A percentile compares a stretch with the other conserved stretches of the same genome.
Conservation (phyloP, 306 rosid species). For the Sindora glabra region DNA sequence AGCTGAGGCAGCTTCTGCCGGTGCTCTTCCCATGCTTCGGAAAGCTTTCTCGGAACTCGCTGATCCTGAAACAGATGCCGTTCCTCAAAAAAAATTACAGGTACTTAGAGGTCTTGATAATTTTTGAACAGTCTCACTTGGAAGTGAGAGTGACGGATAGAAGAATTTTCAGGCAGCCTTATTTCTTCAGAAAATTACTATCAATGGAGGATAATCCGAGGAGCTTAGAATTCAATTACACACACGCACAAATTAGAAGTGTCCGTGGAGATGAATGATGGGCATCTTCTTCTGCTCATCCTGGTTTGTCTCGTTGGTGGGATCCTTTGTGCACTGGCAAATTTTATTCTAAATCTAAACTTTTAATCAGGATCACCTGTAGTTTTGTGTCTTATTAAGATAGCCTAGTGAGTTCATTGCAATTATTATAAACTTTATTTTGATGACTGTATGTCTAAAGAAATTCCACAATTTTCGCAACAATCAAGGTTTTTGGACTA, state of each 20-base stretch:
- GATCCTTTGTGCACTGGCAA: not conserved
- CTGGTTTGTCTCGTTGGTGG: not conserved
- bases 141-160: not conserved
- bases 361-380: not conserved
- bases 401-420: not conserved
- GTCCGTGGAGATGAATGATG: too few species aligned
- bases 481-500: not conserved
- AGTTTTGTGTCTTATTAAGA: not conserved
- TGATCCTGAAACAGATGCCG: slow-evolving; percentile 39
- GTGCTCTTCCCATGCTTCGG: slow-evolving; percentile 74
- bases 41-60: slow-evolving; percentile 58
- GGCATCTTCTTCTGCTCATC: not conserved
- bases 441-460: too few species aligned
- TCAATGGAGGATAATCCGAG: not conserved
- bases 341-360: not conserved
- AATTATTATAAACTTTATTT: not conserved
- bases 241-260: too few species aligned
- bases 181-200: not conserved
- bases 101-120: slow-evolving; percentile 27
- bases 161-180: not conserved
- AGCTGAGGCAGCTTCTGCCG: slow-evolving; percentile 52
- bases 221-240: not conserved
- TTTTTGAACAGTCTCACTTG: too few species aligned
- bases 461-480: not conserved
- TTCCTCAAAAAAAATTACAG: slow-evolving; percentile 47